phyloP scores from a whole-genome alignment of 2,329 filamentous ascomycete species.

The Ophiostoma sp. region DNA sequence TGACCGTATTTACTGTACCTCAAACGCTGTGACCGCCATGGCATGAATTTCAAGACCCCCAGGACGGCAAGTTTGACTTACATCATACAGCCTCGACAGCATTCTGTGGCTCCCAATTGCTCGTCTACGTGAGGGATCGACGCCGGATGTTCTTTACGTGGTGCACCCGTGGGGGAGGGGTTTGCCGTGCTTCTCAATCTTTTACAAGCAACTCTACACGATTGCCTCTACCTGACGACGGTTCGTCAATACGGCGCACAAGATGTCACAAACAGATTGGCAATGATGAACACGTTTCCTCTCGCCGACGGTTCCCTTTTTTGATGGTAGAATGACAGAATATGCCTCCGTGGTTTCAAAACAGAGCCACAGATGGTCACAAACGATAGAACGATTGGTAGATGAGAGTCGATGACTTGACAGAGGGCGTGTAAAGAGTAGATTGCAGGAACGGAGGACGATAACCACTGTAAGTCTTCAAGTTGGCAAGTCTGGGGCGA shows the following conservation, averaged over 20 bases:
- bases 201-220: background rate
- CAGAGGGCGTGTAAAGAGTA: background rate
- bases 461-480: background rate
- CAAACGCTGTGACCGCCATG: background rate
- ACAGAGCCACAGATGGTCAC: background rate
- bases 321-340: background rate
- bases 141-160: background rate
- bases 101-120: background rate
- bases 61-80: background rate
- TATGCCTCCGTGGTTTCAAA: slow-evolving; percentile 3
- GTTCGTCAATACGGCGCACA: background rate
- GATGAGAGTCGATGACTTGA: background rate
- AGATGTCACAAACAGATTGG: slow-evolving; percentile 13
- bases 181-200: no score
- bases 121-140: slow-evolving; percentile 8
- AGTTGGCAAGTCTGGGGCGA: background rate
- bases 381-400: background rate
- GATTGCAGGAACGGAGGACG: background rate
- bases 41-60: slow-evolving; percentile 8
- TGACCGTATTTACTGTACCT: background rate
- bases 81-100: no score
- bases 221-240: background rate
- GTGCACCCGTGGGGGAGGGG: background rate
- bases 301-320: background rate
- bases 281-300: background rate